These are phyloP conservation scores for Tricholoma matsutake DNA, from an alignment of 768 basidiomycete species.

Conservation along the genomic window DNA sequence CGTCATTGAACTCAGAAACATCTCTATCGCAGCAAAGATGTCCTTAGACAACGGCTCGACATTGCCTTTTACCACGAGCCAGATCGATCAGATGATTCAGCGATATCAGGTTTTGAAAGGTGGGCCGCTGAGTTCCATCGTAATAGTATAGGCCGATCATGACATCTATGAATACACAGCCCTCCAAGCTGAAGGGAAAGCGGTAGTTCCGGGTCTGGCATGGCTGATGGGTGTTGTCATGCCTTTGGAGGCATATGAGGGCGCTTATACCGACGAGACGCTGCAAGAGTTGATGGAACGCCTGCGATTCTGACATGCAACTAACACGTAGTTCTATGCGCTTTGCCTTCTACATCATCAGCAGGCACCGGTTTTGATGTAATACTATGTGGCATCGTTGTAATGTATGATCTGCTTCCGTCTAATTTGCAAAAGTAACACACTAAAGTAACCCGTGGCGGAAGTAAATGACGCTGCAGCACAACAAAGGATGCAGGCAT, in stretches of 20 bases:
- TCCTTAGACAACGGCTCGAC: conserved; percentile 23
- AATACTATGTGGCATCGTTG: no score
- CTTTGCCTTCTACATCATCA: background rate
- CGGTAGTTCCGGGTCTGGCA: conserved; percentile 28
- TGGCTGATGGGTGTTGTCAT: conserved; percentile 45
- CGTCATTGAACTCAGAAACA: background rate
- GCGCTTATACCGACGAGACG: conserved; percentile 25
- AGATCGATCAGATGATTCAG: conserved; percentile 37
- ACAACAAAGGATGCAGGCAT: conserved; percentile 19
- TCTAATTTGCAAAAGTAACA: conserved; percentile 3
- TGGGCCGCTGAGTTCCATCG: conserved; percentile 15
- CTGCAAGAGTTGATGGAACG: conserved; percentile 33
- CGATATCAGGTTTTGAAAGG: conserved; percentile 37
- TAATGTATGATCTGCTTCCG: background rate
- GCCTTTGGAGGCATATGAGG: conserved; percentile 36
- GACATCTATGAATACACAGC: background rate
- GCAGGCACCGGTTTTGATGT: background rate
- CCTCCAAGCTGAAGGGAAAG: conserved; percentile 28
- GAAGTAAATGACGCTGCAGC: conserved; percentile 31
- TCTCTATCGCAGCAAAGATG: conserved; percentile 6
- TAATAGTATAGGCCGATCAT: background rate
- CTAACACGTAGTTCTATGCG: background rate
- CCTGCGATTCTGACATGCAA: conserved; percentile 21
- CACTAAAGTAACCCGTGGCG: conserved; percentile 17
- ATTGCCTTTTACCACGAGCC: conserved; percentile 34